These are phyloP conservation scores for Mycena leptocephala DNA, from an alignment of 768 basidiomycete genomes.

Conservation along the genomic window DNA sequence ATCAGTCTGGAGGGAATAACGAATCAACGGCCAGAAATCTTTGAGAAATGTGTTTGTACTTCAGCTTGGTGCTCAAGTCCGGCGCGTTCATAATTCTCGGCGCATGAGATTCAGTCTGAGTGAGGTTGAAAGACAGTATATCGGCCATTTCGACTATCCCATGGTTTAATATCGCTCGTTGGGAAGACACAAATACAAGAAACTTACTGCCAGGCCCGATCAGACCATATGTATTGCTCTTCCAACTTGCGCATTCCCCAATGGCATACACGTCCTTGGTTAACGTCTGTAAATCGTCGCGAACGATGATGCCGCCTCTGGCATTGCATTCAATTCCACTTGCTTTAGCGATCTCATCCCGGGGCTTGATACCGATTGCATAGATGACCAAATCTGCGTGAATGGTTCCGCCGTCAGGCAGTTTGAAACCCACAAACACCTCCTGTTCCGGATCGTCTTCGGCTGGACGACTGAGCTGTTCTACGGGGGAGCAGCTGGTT, in stretches of 20 bases:
- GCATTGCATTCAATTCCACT: slow-evolving; percentile 67
- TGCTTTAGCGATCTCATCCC: slow-evolving; percentile 75
- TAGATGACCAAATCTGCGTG: slow-evolving; percentile 73
- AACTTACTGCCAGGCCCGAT: slow-evolving; percentile 77
- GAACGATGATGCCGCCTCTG: slow-evolving; percentile 73
- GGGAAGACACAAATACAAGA: neutral
- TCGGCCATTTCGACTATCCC: slow-evolving; percentile 79
- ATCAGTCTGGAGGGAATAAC: slow-evolving; percentile 54
- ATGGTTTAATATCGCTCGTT: neutral
- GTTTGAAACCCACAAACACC: slow-evolving; percentile 63
- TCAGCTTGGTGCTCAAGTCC: slow-evolving; percentile 81
- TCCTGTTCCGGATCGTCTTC: slow-evolving; percentile 45
- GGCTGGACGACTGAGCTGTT: slow-evolving; percentile 41
- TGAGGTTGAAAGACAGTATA: slow-evolving; percentile 81
- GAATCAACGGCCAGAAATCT: neutral
- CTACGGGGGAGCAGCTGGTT: slow-evolving; percentile 55
- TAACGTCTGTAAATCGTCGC: slow-evolving; percentile 71
- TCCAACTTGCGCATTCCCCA: slow-evolving; percentile 85
- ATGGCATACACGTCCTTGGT: slow-evolving; percentile 78
- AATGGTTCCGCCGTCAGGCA: slow-evolving; percentile 64
- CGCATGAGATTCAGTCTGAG: slow-evolving; percentile 60
- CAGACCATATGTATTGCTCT: slow-evolving; percentile 78
- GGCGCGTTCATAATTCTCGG: slow-evolving; percentile 66
- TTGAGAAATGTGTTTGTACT: slow-evolving; percentile 44
- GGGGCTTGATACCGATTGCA: slow-evolving; percentile 80